Evolutionary conservation across 192 early-diverging fungal species (phyloP), one percentile per base, ranked within the genome.

Genomic region (Dispira parvispora): DNA sequence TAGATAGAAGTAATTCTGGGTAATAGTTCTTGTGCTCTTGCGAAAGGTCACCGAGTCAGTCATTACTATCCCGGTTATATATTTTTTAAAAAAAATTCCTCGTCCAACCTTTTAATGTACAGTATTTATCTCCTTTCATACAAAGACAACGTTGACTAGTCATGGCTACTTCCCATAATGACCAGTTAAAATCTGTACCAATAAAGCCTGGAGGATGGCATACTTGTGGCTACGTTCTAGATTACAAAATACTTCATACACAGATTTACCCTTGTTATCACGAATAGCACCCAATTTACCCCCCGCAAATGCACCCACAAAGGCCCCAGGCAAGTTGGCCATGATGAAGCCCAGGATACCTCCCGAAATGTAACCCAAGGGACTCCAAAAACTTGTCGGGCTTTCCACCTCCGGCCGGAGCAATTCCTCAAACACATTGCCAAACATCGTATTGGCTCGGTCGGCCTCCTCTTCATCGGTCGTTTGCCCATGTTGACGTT

Each of bases 371-470:
- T 75, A 67, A 47, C 90, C 82, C 75, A 86, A 69, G 63, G 86
- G 82, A 26, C 79, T 68, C 77, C 81, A 82, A 67, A 82, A 85
- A 57, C 64, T 75, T n/a, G 46, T 43, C 13, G 83, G 80, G 63
- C 81, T 67, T 47, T 72, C 63, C 1, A 88, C 80, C 62, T 88
- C 80, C 0, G 88, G 81, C 20, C 80, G 74, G 61, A 92, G 67
- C n/a, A 92, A 69, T 54, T 91, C 88, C 61, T 89, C 87, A 73
- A 92, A 89, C 45, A 88, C 86, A 23, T 78, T 73, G 21, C 84
- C 84, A 72, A 92, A 92, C 46, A 90, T 70, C 26, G 65, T 32
- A 10, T 81, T 69, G 2, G 90, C 74, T 38, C 32, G 1, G 64
- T 89, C 75, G 0, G 83, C 70, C 27, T 70, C 73, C 11, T 52